Base-by-base conservation (phyloP, 2,329 filamentous ascomycete genomes). In the Fusarium sp. region DNA sequence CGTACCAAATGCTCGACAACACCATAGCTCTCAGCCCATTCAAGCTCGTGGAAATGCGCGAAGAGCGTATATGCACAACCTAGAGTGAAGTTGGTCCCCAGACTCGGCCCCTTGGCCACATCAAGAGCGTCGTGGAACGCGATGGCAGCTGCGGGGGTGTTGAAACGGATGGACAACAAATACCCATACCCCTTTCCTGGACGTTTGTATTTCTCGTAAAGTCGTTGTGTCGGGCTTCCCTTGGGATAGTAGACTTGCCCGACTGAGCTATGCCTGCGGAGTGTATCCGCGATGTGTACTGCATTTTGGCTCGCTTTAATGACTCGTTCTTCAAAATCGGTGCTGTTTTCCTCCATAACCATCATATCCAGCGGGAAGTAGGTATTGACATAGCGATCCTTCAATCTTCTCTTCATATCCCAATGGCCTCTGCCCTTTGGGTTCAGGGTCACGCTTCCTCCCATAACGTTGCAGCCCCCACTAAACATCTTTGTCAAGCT, bases 401-500 rank as follows among this genome's bases (percentile, higher is more conserved):
- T 66, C 9, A 81, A 28, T 12, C 51, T 53, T 15, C n/a, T 13
- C 58, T 58, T 47, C 47, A 89, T 75, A 50, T 66, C 6, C 73
- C 14, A 35, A 85, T 83, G 65, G 80, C 69, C 6, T 41, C 65
- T 69, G 1, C 84, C 85, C 15, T 79, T 72, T 0, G 86, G 86
- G 63, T 86, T 86, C 36, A 89, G 76, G 24, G 84, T 80, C 15
- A 82, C 72, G 64, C 84, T 85, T 15, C 85, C 88, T 28, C 81
- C 87, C 83, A 89, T 86, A 50, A 88, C 85, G 69, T 90, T 86
- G 32, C 86, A 85, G 68, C 84, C 85, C 8, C 89, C 89, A 60
- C 82, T 88, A 72, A 90, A 90, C 24, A 84, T 83, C 75, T 90
- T 90, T 9, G 87, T 89, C 32, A 90, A 79, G 39, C 83, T 86